Base-by-base conservation (phyloP, 768 basidiomycete genomes). In the button mushroom (Agaricus bisporus) region DNA sequence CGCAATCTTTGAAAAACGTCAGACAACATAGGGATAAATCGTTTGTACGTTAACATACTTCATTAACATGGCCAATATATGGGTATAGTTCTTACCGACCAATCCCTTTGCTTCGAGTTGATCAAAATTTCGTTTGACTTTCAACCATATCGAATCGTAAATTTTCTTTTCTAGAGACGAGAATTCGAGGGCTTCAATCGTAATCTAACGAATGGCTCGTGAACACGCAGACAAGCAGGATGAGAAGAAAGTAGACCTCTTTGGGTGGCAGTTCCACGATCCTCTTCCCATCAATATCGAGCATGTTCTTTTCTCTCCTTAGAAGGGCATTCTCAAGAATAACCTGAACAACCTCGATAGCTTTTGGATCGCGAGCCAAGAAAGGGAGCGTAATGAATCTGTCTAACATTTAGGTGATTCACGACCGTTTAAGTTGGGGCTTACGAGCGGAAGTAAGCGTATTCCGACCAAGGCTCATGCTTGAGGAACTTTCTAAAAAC, bases 31-130 rank as follows among this genome's bases (percentile, higher is more conserved):
- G 39, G 36, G 7, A 10, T n/a, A 42, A 12, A 28, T 17, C 3
- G 48, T 26, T 20, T 50, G 39, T 53, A 15, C 2, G n/a, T 29
- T 15, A 26, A 68, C 79, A 22, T 51, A 92, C 92, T 86, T 81
- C 91, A 95, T 95, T 28, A 98, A 75, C 88, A 95, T 93, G 11
- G 94, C 91, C 61, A 98, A 78, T 64, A 94, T 91, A 66, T 91
- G 83, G 17, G 89, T 87, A 66, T 88, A 87, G 60, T 92, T 91
- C 64, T 81, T 88, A 59, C 83, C 81, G 28, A 91, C 73, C 2
- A 86, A 71, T 3, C 94, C 93, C 64, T 86, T 86, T 3, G 83
- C 85, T 58, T 83, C 85, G 17, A 95, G 74, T 51, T 80, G 80
- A 49, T 93, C 85, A 63, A 93, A 98, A 57, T 85, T 81, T 41